phyloP scores from a whole-genome alignment of 2,329 filamentous ascomycete species.

The Phialocephala sp. region DNA sequence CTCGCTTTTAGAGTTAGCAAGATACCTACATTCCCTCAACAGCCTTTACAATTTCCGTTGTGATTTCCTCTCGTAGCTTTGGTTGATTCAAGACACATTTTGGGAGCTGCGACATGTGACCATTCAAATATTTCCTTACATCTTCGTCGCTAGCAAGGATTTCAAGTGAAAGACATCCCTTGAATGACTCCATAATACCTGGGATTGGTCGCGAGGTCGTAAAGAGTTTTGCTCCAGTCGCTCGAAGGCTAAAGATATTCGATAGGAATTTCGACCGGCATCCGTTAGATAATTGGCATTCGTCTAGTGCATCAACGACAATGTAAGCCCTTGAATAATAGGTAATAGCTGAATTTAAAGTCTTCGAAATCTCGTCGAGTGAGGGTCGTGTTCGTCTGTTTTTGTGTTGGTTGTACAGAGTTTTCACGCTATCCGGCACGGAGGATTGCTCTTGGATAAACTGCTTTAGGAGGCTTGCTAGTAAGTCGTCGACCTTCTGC shows the following conservation, averaged over 20 bases:
- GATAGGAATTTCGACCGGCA: constrained; percentile 35
- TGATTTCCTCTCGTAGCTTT: constrained; percentile 34
- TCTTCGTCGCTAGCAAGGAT: constrained; percentile 43
- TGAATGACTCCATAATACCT: constrained; percentile 34
- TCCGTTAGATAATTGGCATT: constrained; percentile 29
- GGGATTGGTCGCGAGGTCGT: constrained; percentile 42
- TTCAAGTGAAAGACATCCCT: too few relatives aligned
- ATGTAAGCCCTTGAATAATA: constrained; percentile 33
- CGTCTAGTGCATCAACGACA: constrained; percentile 27
- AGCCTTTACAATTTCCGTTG: constrained; percentile 11
- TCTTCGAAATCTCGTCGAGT: constrained; percentile 26
- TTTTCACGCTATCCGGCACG: constrained; percentile 1
- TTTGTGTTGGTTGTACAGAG: constrained; percentile 26
- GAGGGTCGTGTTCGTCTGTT: constrained; percentile 36
- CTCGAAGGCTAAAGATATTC: constrained; percentile 35
- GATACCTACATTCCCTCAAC: constrained; percentile 40
- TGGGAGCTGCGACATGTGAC: constrained; percentile 32
- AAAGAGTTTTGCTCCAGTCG: constrained; percentile 36
- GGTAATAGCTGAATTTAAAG: constrained; percentile 12
- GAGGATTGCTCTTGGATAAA: not conserved
- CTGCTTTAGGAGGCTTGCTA: constrained; percentile 5
- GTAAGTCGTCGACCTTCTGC: not conserved
- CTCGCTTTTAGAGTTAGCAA: too few relatives aligned
- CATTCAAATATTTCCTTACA: constrained; percentile 39
- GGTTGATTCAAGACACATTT: constrained; percentile 25